Conservation (phyloP, 768 basidiomycete species). For the Tricholoma terreum region DNA sequence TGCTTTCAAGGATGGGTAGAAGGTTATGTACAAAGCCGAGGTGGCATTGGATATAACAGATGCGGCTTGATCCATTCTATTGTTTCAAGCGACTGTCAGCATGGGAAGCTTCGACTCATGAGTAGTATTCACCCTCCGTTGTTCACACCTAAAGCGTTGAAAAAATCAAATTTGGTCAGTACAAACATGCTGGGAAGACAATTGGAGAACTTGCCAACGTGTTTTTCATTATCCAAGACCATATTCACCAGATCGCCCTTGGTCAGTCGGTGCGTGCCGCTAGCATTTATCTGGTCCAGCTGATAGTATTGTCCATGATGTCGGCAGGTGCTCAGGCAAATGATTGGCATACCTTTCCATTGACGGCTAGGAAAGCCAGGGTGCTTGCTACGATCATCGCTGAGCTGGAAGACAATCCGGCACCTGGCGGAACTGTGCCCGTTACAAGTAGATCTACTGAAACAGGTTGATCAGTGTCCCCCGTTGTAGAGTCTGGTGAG, state of each 20-base stretch:
- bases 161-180: not conserved
- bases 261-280: conserved; percentile 30
- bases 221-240: conserved; percentile 81
- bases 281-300: conserved; percentile 10
- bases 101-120: not conserved
- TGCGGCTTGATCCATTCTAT: conserved; percentile 88
- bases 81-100: conserved; percentile 7
- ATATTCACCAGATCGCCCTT: conserved; percentile 77
- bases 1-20: conserved; percentile 71
- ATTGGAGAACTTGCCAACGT: conserved; percentile 51
- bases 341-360: conserved; percentile 51
- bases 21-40: conserved; percentile 76
- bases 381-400: conserved; percentile 91
- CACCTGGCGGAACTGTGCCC: conserved; percentile 83
- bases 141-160: conserved; percentile 51
- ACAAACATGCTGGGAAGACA: not conserved
- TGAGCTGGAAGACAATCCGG: conserved; percentile 83
- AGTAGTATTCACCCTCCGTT: conserved; percentile 62
- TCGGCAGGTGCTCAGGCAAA: not conserved
- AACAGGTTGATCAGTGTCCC: conserved; percentile 34
- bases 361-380: conserved; percentile 74
- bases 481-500: conserved; percentile 15
- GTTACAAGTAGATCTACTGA: conserved; percentile 75
- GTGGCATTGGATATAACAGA: conserved; percentile 73
- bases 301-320: conserved; percentile 5